phyloP scores from a whole-genome alignment of 75 land plant genomes.

The Selaginella tamariscina region DNA sequence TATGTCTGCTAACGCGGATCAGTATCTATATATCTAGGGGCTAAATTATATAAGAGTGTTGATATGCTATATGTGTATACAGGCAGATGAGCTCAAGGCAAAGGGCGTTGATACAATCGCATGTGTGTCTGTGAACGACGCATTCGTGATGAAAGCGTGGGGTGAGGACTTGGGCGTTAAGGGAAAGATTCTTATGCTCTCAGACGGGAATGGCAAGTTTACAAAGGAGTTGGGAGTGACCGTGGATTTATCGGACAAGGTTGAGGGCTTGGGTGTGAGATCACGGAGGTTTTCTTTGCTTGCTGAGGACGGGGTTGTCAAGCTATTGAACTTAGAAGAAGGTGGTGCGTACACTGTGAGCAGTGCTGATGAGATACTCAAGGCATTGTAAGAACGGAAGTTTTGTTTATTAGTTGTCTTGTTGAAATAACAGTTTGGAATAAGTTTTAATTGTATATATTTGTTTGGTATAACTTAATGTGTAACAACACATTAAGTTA shows the following conservation, averaged over 20 bases:
- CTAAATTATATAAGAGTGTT: too few species aligned
- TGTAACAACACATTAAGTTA: too few species aligned
- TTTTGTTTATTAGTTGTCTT: neutral
- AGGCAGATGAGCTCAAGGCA: slow-evolving; percentile 42
- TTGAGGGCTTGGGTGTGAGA: slow-evolving; percentile 56
- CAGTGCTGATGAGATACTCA: slow-evolving; percentile 69
- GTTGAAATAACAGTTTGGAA: neutral
- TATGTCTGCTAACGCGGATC: too few species aligned
- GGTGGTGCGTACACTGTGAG: slow-evolving; percentile 64
- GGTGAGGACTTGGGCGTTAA: slow-evolving; percentile 42
- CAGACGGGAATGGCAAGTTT: slow-evolving; percentile 62
- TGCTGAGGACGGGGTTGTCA: slow-evolving; percentile 71
- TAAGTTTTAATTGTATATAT: neutral
- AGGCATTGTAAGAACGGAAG: slow-evolving; percentile 34
- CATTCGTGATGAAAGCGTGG: slow-evolving; percentile 86
- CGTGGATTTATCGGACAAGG: slow-evolving; percentile 62
- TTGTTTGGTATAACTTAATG: too few species aligned
- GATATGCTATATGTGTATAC: too few species aligned
- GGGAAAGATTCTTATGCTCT: slow-evolving; percentile 59
- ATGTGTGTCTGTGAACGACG: slow-evolving; percentile 83
- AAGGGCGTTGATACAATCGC: slow-evolving; percentile 76
- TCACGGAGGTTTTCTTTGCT: slow-evolving; percentile 58
- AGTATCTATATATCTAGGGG: too few species aligned
- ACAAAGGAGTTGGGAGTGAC: slow-evolving; percentile 57
- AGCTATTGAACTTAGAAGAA: slow-evolving; percentile 68